Base-by-base conservation (phyloP, 192 early-diverging fungal genomes). In the Mortierella hygrophila region DNA sequence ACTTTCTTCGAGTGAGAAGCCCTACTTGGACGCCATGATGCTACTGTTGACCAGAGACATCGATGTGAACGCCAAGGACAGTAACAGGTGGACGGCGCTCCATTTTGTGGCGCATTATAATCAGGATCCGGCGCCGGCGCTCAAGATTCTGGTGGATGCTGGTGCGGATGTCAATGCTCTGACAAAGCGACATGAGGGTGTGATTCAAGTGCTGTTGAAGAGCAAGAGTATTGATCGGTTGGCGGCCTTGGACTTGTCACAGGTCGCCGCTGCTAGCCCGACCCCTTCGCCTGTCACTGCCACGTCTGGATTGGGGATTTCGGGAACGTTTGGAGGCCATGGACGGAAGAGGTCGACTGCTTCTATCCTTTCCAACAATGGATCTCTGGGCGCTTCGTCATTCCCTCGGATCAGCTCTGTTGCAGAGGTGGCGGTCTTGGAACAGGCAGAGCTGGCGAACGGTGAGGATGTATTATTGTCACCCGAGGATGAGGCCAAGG, bases 71-170 rank as follows among this genome's bases (percentile, higher is more conserved):
- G 84, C 84, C 37, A 55, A 47, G 49, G 84, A 86, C n/a, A 86
- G 79, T 68, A 86, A 86, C 26, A 76, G 81, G 37, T 86, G 84
- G 84, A 86, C 84, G 13, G 79, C 84, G 10, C 23, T 86, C 40
- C 84, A 86, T 47, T 86, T 86, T 37, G 84, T 86, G n/a, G 84
- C 79, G 0, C 84, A 86, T 71, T 86, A 86, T 46, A 86, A 86
- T 35, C 84, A 86, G 44, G 84, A 86, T 65, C 84, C 84, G 29
- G 79, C 79, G 72, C 79, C 84, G 49, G 84, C 79, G 16, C 84
- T 86, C 70, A 86, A 86, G 84, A 86, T 86, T 49, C 57, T 86
- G 72, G 79, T 81, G 52, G 84, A 86, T 78, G 84, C 84, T 37
- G 84, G 84, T 26, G 84, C 84, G 26, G 79, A 86, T 68, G 84